phyloP scores from a whole-genome alignment of 2,329 filamentous ascomycete genomes.

The Corniculantispora saksenae region DNA sequence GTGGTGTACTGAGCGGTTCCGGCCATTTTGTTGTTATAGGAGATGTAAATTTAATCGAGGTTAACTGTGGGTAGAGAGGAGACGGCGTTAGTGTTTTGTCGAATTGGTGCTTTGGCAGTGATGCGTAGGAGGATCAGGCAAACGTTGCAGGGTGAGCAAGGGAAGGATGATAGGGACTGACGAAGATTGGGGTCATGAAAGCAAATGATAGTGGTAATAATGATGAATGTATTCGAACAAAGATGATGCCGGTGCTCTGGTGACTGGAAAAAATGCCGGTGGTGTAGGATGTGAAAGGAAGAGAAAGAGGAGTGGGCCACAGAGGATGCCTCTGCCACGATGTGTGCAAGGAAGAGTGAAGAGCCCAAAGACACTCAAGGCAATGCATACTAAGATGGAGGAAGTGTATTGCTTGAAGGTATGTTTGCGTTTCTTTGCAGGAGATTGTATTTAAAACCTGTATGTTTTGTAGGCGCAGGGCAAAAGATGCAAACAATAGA shows the following conservation, averaged over 20 bases:
- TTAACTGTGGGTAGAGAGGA: neutral
- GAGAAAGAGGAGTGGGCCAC: neutral
- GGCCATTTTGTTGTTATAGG: slow-evolving; percentile 30
- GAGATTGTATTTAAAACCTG: neutral
- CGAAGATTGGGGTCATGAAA: neutral
- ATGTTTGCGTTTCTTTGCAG: neutral
- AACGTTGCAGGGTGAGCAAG: neutral
- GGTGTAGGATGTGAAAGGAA: slow-evolving; percentile 5
- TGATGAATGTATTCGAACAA: neutral
- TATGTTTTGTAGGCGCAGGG: neutral
- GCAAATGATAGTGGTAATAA: neutral
- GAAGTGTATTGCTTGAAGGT: neutral
- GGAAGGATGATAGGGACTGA: neutral
- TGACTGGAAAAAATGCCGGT: neutral
- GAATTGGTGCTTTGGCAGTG: neutral
- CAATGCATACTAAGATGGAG: neutral
- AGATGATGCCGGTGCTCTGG: neutral
- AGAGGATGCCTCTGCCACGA: neutral
- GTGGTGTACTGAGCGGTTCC: slow-evolving; percentile 37
- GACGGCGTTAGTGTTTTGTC: neutral
- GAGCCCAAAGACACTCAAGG: neutral
- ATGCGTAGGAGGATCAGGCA: neutral
- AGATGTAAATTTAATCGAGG: neutral
- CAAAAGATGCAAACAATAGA: neutral
- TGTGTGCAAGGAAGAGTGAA: neutral